Conservation (phyloP, 2,329 filamentous ascomycete genomes). For the Penicillium brasilianum region DNA sequence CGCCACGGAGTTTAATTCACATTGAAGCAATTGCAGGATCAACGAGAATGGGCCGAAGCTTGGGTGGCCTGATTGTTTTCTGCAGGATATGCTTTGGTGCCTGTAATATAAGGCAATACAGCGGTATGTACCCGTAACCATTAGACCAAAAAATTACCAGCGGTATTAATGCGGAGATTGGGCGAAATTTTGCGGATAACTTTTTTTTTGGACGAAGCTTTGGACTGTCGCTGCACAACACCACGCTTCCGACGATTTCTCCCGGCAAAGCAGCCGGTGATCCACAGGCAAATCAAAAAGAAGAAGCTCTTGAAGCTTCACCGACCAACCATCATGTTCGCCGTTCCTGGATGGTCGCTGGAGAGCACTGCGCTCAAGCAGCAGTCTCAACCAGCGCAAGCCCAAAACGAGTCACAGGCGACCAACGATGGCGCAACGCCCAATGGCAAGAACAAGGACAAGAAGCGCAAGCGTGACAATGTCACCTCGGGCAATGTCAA, state of each 20-base stretch:
- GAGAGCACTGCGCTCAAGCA: slow-evolving; percentile 72
- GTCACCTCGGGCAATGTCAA: slow-evolving; percentile 74
- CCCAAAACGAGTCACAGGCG: slow-evolving; percentile 62
- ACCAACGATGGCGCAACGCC: slow-evolving; percentile 32
- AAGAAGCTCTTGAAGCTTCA: neutral
- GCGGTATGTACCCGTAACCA: neutral
- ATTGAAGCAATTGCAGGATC: neutral
- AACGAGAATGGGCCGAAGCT: neutral
- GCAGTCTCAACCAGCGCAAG: slow-evolving; percentile 67
- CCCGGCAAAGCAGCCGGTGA: neutral
- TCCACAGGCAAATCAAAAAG: neutral
- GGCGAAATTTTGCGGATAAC: slow-evolving; percentile 18
- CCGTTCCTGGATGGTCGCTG: slow-evolving; percentile 90
- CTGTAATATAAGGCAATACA: neutral
- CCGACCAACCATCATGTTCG: slow-evolving; percentile 68
- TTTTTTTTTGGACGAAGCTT: slow-evolving; percentile 14
- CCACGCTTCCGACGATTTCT: neutral
- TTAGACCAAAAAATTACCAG: slow-evolving; percentile 15
- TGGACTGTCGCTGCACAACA: neutral
- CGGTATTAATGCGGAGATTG: slow-evolving; percentile 11
- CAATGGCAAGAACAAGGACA: slow-evolving; percentile 44
- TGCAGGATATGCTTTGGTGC: neutral
- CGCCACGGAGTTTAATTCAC: too few relatives aligned
- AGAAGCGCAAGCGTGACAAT: slow-evolving; percentile 57
- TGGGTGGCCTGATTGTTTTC: neutral